Percentiles rank a stretch among this genome's conserved stretches.
These are phyloP conservation scores for Podospora bellae-mahoneyi DNA, from an alignment of 495 filamentous ascomycete genomes.

Conservation along the genomic window DNA sequence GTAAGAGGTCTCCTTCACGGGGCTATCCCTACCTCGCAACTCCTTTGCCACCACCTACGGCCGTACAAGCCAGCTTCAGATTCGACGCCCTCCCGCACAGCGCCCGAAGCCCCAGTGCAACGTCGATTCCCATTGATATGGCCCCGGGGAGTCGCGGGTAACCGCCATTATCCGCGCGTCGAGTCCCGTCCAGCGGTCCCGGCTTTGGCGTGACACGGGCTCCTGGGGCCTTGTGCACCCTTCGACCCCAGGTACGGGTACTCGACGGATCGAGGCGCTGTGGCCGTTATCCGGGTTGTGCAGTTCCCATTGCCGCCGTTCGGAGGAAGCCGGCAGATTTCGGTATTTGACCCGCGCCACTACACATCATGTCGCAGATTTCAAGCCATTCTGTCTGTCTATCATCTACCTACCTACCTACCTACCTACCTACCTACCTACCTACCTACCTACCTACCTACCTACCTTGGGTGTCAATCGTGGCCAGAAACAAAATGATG, in stretches of 20 bases:
- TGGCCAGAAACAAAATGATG: background rate
- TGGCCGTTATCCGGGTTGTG: background rate
- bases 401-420: too few relatives aligned
- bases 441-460: too few relatives aligned
- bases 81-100: constrained; percentile 19
- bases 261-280: constrained; percentile 4
- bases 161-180: constrained; percentile 13
- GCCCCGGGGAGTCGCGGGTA: constrained; percentile 16
- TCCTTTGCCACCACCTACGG: constrained; percentile 22
- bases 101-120: constrained; percentile 10
- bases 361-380: constrained; percentile 17
- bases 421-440: too few relatives aligned
- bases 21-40: background rate
- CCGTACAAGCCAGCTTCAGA: constrained; percentile 27
- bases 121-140: constrained; percentile 20
- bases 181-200: background rate
- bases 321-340: constrained; percentile 18
- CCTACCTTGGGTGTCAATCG: too few relatives aligned
- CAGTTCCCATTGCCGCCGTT: constrained; percentile 2
- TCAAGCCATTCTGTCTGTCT: background rate
- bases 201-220: background rate
- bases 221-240: background rate
- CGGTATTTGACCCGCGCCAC: constrained; percentile 25
- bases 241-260: constrained; percentile 8
- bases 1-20: background rate